Percentiles rank a stretch among this genome's conserved stretches.
phyloP scores from a whole-genome alignment of 257 asterid species.

The Knoxia roxburghii region DNA sequence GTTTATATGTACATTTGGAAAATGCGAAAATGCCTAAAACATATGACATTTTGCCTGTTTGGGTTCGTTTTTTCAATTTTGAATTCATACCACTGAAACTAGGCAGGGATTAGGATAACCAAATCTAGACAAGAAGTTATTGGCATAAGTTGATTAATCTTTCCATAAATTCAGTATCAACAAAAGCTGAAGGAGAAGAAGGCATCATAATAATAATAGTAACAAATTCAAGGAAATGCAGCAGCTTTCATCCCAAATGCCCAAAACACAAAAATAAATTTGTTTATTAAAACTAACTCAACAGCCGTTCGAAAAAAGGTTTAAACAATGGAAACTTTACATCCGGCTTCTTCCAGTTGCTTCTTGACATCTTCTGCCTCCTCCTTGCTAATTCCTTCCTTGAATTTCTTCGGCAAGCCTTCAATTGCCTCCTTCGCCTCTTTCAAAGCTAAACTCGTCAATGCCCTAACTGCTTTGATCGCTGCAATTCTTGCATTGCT shows the following conservation, averaged over 20 bases:
- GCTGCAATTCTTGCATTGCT: slow-evolving; percentile 69
- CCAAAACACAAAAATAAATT: background rate
- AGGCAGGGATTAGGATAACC: too few relatives aligned
- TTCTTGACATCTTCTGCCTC: slow-evolving; percentile 95
- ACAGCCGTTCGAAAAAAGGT: background rate
- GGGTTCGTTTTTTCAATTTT: too few relatives aligned
- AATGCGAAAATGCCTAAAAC: too few relatives aligned
- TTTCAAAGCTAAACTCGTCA: slow-evolving; percentile 73
- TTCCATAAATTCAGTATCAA: background rate
- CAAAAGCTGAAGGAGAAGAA: too few relatives aligned
- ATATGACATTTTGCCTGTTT: too few relatives aligned
- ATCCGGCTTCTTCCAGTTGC: slow-evolving; percentile 91
- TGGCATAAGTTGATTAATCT: background rate
- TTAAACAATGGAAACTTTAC: slow-evolving; percentile 55
- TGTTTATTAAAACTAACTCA: background rate
- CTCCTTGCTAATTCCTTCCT: slow-evolving; percentile 73
- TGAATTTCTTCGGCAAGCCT: slow-evolving; percentile 90
- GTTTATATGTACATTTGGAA: background rate
- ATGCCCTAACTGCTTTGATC: slow-evolving; percentile 83
- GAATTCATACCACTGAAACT: too few relatives aligned
- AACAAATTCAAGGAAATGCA: background rate
- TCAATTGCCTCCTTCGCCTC: slow-evolving; percentile 92
- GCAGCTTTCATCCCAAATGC: background rate
- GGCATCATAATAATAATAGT: too few relatives aligned
- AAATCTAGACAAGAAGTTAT: background rate